Conservation (phyloP, 768 basidiomycete genomes). For the Sistotremastrum suecicum region DNA sequence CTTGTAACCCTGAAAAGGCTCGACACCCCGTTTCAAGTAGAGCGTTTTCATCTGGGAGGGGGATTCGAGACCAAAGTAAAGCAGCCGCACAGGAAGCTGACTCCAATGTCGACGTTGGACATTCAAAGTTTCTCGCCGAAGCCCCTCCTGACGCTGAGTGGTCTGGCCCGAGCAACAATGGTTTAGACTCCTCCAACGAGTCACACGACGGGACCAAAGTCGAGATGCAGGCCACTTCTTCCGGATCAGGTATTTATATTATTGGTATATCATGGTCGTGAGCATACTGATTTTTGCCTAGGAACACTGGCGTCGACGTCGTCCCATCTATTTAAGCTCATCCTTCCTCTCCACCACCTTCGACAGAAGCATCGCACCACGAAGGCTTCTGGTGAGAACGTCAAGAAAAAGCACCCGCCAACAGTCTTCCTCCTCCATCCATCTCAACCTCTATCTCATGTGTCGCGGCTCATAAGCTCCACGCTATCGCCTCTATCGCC, state of each 20-base stretch:
- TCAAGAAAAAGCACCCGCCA: constrained; percentile 16
- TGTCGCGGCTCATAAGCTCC: constrained; percentile 39
- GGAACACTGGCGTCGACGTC: constrained; percentile 50
- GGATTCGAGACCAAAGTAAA: no score
- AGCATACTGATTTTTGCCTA: constrained; percentile 8
- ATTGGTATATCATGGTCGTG: background rate
- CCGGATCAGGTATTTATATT: constrained; percentile 17
- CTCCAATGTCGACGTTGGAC: constrained; percentile 22
- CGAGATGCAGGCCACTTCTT: constrained; percentile 1
- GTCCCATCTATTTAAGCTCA: constrained; percentile 52
- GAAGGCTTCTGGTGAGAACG: constrained; percentile 9
- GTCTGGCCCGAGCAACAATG: constrained; percentile 8
- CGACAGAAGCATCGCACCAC: constrained; percentile 5
- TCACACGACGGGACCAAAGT: constrained; percentile 15
- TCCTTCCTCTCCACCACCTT: constrained; percentile 32
- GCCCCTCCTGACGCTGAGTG: constrained; percentile 22
- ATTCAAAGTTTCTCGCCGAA: constrained; percentile 31
- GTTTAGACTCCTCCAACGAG: background rate
- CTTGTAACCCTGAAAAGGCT: no score
- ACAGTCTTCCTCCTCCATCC: constrained; percentile 53
- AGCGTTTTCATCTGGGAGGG: no score
- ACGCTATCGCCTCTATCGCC: constrained; percentile 23
- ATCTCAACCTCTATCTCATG: constrained; percentile 53
- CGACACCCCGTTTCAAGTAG: no score
- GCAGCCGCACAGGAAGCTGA: constrained; percentile 12